Evolutionary conservation across 2,329 filamentous ascomycete genomes (phyloP), one percentile per base, ranked within the genome.

Genomic region (Dryadomyces quercivorus): DNA sequence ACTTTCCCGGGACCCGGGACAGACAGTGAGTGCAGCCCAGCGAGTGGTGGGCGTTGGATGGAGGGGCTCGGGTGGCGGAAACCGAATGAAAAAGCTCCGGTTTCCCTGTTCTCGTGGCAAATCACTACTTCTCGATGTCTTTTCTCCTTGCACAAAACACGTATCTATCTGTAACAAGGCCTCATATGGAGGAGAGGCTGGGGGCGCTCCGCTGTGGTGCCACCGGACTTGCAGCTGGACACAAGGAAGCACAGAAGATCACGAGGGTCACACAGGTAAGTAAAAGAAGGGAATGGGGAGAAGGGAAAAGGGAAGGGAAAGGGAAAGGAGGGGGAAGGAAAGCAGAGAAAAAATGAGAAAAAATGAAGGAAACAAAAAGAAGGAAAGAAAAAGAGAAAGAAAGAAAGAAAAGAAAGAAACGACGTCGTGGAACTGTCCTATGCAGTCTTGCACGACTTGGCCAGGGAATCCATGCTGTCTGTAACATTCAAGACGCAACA

Each of bases 131-230:
- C 26, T 34, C 12, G 16, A 18, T n/a, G n/a, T n/a, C 12, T 40
- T 2, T 5, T n/a, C 36, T n/a, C 13, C 36, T 42, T n/a, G 18
- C 36, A 50, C 48, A 15, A 26, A 18, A n/a, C 36, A 16, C 49
- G 6, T 10, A 42, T 50, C 1, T 50, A 50, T 50, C 49, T 50
- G 49, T 43, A 50, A 50, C 49, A 26, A 26, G 20, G 10, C 34
- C 15, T 20, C 49, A 43, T 50, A 50, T 50, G 49, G 49, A 50
- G 15, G 38, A 51, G 50, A 34, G 22, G 22, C 38, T 34, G 38
- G 50, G 50, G 50, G 50, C 36, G 8, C 40, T 51, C 50, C 50
- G 40, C 50, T 51, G 50, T 38, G 5, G 50, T 51, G 40, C 9
- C 21, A 51, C 38, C 3, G 36, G 15, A 31, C 38, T 12, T 44